phyloP scores from a whole-genome alignment of 495 filamentous ascomycete species.

The Collariella sp. region DNA sequence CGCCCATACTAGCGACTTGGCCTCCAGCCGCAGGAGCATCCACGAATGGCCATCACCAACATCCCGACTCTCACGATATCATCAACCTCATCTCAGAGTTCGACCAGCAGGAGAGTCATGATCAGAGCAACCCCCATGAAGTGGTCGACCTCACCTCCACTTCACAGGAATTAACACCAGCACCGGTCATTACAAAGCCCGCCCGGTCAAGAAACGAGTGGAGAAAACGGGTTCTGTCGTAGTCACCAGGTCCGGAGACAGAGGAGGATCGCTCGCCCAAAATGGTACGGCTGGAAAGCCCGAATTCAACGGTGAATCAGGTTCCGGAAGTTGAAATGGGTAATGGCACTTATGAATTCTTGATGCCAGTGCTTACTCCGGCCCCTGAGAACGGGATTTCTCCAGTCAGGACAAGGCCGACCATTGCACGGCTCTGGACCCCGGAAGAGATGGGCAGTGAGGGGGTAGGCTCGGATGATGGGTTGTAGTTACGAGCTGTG shows the following conservation, averaged over 20 bases:
- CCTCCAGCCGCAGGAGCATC: neutral
- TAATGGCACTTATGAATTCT: neutral
- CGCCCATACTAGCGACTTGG: no score
- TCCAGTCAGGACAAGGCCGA: neutral
- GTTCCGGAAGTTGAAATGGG: neutral
- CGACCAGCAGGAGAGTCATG: neutral
- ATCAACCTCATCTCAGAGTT: neutral
- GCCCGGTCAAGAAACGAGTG: neutral
- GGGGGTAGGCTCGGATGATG: neutral
- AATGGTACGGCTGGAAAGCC: neutral
- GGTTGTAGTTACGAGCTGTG: neutral
- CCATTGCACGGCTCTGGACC: neutral
- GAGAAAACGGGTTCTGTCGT: neutral
- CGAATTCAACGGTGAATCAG: neutral
- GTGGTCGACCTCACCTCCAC: neutral
- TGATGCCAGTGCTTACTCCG: neutral
- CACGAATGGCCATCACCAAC: no score
- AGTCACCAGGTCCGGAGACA: neutral
- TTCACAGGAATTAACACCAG: neutral
- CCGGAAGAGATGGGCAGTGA: neutral
- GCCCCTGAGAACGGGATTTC: neutral
- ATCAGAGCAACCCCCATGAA: neutral
- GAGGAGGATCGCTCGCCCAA: neutral
- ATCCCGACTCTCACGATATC: neutral
- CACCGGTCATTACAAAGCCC: neutral